Conservation (phyloP, 768 basidiomycete species). For the Gymnopilus junonius region DNA sequence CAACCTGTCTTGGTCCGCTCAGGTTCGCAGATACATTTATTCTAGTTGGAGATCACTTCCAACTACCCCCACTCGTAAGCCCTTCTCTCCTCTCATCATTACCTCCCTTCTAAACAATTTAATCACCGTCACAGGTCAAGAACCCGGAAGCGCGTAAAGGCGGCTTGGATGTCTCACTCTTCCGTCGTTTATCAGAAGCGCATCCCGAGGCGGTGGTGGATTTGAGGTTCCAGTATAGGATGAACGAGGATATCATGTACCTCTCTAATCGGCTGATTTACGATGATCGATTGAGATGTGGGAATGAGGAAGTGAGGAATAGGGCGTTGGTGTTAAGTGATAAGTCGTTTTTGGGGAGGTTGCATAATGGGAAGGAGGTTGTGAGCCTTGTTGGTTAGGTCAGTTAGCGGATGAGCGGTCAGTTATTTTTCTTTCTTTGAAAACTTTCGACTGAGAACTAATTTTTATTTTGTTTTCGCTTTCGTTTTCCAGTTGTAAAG, state of each 20-base stretch:
- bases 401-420: slow-evolving; percentile 67
- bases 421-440: slow-evolving; percentile 23
- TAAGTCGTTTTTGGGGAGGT: slow-evolving; percentile 39
- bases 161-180: slow-evolving; percentile 89
- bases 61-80: slow-evolving; percentile 90
- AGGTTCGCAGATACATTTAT: slow-evolving; percentile 90
- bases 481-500: slow-evolving; percentile 71
- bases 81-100: neutral
- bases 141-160: slow-evolving; percentile 78
- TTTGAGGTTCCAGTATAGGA: slow-evolving; percentile 88
- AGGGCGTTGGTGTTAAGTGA: slow-evolving; percentile 60
- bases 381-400: slow-evolving; percentile 69
- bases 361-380: slow-evolving; percentile 42
- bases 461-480: slow-evolving; percentile 7
- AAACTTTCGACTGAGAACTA: neutral
- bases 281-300: slow-evolving; percentile 75
- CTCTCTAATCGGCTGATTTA: slow-evolving; percentile 91
- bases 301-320: slow-evolving; percentile 70
- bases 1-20: slow-evolving; percentile 92
- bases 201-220: slow-evolving; percentile 88
- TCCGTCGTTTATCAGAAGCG: slow-evolving; percentile 85
- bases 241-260: slow-evolving; percentile 96
- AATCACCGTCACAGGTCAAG: slow-evolving; percentile 62
- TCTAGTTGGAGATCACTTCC: slow-evolving; percentile 96
- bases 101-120: neutral